Evolutionary conservation across 495 filamentous ascomycete genomes (phyloP).

Genomic region (Durotheca rogersii): DNA sequence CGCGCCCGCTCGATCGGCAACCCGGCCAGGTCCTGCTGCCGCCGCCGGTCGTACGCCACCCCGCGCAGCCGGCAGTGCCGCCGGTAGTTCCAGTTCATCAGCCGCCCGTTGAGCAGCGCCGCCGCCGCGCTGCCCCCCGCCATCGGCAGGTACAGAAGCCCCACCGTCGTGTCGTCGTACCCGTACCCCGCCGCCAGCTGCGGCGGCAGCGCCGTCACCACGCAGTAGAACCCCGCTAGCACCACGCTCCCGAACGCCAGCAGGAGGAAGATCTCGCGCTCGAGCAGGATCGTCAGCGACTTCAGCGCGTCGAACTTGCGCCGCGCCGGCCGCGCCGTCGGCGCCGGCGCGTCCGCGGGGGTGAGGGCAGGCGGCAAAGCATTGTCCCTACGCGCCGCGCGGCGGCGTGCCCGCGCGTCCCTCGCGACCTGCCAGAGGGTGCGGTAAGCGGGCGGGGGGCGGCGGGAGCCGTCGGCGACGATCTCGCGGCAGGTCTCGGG

Average conservation of each 20-base stretch:
- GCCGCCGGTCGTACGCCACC: constrained; percentile 47
- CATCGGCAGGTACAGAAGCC: constrained; percentile 57
- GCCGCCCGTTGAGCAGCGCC: constrained; percentile 56
- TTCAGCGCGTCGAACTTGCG: constrained; percentile 57
- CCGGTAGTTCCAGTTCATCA: constrained; percentile 57
- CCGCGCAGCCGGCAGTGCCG: constrained; percentile 44
- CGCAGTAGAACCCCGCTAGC: constrained; percentile 62
- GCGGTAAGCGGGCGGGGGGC: constrained; percentile 42
- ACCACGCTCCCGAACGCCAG: constrained; percentile 58
- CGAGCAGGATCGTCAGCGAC: constrained; percentile 59
- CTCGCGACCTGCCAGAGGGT: constrained; percentile 41
- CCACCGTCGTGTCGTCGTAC: constrained; percentile 59
- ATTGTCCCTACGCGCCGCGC: neutral
- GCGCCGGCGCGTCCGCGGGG: constrained; percentile 27
- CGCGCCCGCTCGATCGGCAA: constrained; percentile 69
- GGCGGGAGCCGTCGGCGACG: constrained; percentile 64
- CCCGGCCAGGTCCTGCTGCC: constrained; percentile 48
- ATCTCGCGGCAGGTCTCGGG: constrained; percentile 62
- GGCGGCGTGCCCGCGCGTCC: constrained; percentile 17
- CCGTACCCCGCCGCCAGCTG: constrained; percentile 58
- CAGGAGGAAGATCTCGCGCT: constrained; percentile 62
- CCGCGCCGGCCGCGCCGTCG: constrained; percentile 41
- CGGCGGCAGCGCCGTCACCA: constrained; percentile 51
- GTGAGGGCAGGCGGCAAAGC: constrained; percentile 7
- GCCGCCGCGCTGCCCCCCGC: constrained; percentile 63